Percentiles rank a stretch among this genome's conserved stretches.
phyloP scores from a whole-genome alignment of 1,284 basidiomycete genomes.

The Malassezia sympodialis region DNA sequence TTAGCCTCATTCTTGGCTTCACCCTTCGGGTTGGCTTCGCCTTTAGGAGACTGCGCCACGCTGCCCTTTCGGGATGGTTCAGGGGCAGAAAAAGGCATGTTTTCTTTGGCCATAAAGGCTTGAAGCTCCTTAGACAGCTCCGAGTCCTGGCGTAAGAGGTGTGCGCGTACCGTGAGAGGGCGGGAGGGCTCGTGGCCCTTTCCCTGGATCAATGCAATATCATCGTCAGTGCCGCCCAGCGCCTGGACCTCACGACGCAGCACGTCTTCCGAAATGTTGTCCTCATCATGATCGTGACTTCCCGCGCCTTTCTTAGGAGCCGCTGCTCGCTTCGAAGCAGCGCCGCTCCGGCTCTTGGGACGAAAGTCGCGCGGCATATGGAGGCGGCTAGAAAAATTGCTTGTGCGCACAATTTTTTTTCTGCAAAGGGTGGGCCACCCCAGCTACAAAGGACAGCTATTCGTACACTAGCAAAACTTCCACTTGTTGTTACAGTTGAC shows the following conservation, averaged over 20 bases:
- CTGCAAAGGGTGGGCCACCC: background rate
- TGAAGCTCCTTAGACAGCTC: conserved; percentile 9
- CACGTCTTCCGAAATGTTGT: conserved; percentile 12
- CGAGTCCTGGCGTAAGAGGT: background rate
- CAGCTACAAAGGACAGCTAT: background rate
- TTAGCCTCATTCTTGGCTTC: background rate
- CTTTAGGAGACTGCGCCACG: background rate
- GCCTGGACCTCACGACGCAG: conserved; percentile 7
- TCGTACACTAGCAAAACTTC: conserved; percentile 37
- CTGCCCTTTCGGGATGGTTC: background rate
- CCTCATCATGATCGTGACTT: conserved; percentile 3
- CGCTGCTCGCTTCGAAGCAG: background rate
- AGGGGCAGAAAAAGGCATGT: background rate
- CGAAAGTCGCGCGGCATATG: conserved; percentile 33
- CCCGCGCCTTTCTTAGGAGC: background rate
- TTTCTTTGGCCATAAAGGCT: conserved; percentile 13
- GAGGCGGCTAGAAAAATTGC: conserved; percentile 10
- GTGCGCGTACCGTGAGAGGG: background rate
- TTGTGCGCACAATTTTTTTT: conserved; percentile 12
- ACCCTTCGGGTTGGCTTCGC: conserved; percentile 5
- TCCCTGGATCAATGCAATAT: conserved; percentile 9
- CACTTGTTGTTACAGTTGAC: conserved; percentile 44
- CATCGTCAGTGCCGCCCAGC: conserved; percentile 13
- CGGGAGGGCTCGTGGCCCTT: background rate
- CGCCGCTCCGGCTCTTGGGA: conserved; percentile 23